A percentile compares a stretch with the other conserved stretches of the same genome.
Evolutionary conservation across 2,329 filamentous ascomycete genomes (phyloP).

Genomic region (Xylaria sp.): DNA sequence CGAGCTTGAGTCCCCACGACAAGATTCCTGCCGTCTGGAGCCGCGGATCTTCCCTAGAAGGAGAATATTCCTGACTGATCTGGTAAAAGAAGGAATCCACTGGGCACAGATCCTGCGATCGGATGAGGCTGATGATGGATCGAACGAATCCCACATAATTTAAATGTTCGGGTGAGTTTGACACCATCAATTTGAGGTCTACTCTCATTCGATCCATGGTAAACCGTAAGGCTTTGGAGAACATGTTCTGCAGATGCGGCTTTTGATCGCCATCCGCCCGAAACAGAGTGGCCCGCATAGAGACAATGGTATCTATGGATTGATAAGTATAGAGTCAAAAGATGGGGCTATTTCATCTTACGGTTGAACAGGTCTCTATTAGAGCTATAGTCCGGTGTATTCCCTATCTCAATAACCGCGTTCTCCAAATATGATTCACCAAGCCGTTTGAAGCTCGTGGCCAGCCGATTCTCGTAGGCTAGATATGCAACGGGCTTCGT

Average conservation of each 20-base stretch:
- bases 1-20: conserved; percentile 65
- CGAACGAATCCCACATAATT: conserved; percentile 64
- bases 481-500: conserved; percentile 61
- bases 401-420: conserved; percentile 52
- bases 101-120: conserved; percentile 65
- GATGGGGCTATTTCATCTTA: conserved; percentile 40
- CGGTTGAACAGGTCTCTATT: conserved; percentile 63
- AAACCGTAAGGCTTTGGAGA: conserved; percentile 56
- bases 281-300: conserved; percentile 63
- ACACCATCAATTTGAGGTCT: conserved; percentile 57
- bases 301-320: conserved; percentile 53
- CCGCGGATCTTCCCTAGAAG: conserved; percentile 65
- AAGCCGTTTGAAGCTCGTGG: conserved; percentile 57
- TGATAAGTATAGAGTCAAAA: conserved; percentile 19
- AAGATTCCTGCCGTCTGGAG: conserved; percentile 66
- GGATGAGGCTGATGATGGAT: conserved; percentile 63
- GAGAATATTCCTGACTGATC: conserved; percentile 66
- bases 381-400: conserved; percentile 59
- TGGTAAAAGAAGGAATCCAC: conserved; percentile 68
- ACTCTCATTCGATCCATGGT: conserved; percentile 66
- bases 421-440: conserved; percentile 58
- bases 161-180: conserved; percentile 55
- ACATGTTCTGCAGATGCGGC: conserved; percentile 55
- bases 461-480: conserved; percentile 62
- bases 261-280: conserved; percentile 52